phyloP scores from a whole-genome alignment of 257 asterid genomes.

The Solanum sitiens region DNA sequence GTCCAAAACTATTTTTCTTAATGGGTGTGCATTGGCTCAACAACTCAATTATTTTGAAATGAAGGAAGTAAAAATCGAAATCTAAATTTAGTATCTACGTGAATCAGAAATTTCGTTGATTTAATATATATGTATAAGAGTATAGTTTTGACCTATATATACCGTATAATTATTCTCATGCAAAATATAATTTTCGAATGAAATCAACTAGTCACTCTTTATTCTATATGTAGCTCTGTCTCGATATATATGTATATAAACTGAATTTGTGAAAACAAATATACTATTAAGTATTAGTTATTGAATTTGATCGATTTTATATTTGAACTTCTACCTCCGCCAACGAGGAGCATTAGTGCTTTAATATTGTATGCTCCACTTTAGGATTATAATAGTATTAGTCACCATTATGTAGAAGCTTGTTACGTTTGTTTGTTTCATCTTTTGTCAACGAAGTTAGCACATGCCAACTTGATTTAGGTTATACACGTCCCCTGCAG shows the following conservation, averaged over 20 bases:
- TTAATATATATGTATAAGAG: too few species aligned
- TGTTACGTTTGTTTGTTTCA: not conserved
- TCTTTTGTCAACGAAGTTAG: not conserved
- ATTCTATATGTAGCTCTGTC: too few species aligned
- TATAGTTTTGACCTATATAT: too few species aligned
- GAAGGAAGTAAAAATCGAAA: not conserved
- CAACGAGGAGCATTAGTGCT: not conserved
- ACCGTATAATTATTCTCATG: too few species aligned
- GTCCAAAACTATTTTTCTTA: too few species aligned
- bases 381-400: too few species aligned
- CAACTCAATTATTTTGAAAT: too few species aligned
- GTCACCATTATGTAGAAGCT: not conserved
- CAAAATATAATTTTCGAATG: too few species aligned
- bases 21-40: too few species aligned
- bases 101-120: rapidly evolving
- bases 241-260: too few species aligned
- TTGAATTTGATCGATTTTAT: not conserved
- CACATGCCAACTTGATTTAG: not conserved
- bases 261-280: not conserved
- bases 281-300: not conserved
- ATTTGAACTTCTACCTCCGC: not conserved
- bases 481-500: not conserved
- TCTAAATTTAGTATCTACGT: not conserved
- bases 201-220: too few species aligned
- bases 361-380: not conserved